Evolutionary conservation across 2,329 filamentous ascomycete genomes (phyloP).

Genomic region (Parafenestella ontariensis): DNA sequence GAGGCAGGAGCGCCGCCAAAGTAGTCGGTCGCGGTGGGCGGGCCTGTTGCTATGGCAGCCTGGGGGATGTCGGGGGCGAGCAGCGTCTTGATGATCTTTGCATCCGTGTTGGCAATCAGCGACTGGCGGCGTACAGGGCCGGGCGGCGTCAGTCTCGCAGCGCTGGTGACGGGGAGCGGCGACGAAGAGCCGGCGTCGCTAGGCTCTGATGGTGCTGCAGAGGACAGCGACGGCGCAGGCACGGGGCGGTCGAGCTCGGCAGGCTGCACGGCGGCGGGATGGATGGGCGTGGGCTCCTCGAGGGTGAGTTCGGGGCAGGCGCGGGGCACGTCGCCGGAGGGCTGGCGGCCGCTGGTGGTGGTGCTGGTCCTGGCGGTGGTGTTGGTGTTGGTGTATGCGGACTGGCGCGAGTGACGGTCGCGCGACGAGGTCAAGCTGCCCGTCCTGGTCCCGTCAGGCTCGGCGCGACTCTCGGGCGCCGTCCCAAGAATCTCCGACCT

Average conservation of each 20-base stretch:
- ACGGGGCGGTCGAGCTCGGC: slow-evolving; percentile 16
- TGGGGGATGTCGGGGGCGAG: slow-evolving; percentile 53
- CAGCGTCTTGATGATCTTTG: slow-evolving; percentile 59
- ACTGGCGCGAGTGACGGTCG: slow-evolving; percentile 25
- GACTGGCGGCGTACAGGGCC: slow-evolving; percentile 51
- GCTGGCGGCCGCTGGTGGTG: slow-evolving; percentile 17
- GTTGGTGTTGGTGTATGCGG: slow-evolving; percentile 18
- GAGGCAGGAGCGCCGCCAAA: slow-evolving; percentile 41
- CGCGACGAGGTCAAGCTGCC: slow-evolving; percentile 23
- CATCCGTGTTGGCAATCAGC: slow-evolving; percentile 50
- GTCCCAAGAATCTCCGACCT: slow-evolving; percentile 35
- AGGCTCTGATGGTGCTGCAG: slow-evolving; percentile 10
- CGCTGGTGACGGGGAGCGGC: slow-evolving; percentile 3
- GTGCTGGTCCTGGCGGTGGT: slow-evolving; percentile 18
- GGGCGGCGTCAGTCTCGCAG: slow-evolving; percentile 49
- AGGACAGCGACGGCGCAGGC: slow-evolving; percentile 20
- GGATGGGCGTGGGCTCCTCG: slow-evolving; percentile 45
- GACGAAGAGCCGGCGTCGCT: slow-evolving; percentile 12
- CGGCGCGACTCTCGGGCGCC: slow-evolving; percentile 20
- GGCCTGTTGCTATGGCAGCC: slow-evolving; percentile 30
- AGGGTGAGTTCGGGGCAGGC: slow-evolving; percentile 37
- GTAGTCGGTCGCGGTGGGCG: slow-evolving; percentile 49
- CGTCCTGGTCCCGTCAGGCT: too few species aligned
- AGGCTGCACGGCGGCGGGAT: slow-evolving; percentile 19
- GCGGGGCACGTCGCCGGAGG: slow-evolving; percentile 18